phyloP scores from a whole-genome alignment of 1,284 basidiomycete genomes.

The Apiotrichum sp. region DNA sequence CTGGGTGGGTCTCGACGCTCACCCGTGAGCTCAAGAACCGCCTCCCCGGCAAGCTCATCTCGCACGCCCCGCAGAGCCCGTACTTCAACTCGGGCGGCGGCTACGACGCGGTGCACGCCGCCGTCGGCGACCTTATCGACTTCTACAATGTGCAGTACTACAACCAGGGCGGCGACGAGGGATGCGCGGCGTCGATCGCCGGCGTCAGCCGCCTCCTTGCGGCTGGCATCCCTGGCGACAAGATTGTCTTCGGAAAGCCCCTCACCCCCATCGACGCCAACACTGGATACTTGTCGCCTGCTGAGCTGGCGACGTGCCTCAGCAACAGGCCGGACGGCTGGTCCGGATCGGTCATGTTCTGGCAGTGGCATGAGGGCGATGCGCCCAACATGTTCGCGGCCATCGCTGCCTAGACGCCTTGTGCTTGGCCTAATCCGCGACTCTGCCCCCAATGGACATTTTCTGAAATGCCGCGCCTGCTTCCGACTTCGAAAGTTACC shows the following conservation, averaged over 20 bases:
- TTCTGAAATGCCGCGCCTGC: too few relatives aligned
- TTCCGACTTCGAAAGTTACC: too few relatives aligned
- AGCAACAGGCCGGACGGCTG: constrained; percentile 25
- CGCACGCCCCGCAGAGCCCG: constrained; percentile 13
- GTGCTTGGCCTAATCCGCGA: too few relatives aligned
- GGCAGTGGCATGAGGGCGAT: constrained; percentile 34
- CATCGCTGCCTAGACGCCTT: neutral
- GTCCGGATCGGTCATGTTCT: constrained; percentile 48
- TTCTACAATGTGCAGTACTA: constrained; percentile 47
- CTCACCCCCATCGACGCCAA: constrained; percentile 5
- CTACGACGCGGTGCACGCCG: constrained; percentile 32
- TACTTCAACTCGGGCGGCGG: constrained; percentile 29
- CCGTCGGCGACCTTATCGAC: constrained; percentile 36
- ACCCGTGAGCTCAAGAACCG: constrained; percentile 25
- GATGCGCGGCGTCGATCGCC: constrained; percentile 14
- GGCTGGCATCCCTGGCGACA: constrained; percentile 32
- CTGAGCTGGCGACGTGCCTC: constrained; percentile 1
- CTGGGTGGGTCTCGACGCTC: constrained; percentile 24
- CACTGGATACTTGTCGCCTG: constrained; percentile 1
- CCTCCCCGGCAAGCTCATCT: constrained; percentile 37
- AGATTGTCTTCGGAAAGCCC: constrained; percentile 47
- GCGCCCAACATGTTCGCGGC: neutral
- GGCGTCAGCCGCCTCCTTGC: constrained; percentile 29
- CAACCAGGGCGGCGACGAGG: constrained; percentile 35
- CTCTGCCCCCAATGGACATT: too few relatives aligned